Evolutionary conservation across 1,139 yeast genomes (phyloP).

Genomic region (Eremothecium gossypii): DNA sequence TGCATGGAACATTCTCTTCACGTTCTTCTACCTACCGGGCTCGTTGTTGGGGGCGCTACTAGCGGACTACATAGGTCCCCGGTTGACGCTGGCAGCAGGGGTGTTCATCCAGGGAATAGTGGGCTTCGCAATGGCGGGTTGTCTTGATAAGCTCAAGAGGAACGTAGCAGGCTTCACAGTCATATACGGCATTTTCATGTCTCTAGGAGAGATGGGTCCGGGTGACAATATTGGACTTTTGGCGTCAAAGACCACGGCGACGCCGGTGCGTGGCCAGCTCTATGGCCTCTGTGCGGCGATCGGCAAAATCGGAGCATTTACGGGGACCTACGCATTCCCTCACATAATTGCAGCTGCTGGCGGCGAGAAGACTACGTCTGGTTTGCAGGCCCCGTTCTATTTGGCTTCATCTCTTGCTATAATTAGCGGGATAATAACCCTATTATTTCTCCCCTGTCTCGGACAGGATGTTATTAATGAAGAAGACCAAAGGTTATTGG

Average conservation of each 20-base stretch:
- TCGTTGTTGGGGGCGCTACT: conserved; percentile 71
- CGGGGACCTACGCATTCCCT: conserved; percentile 85
- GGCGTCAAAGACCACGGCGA: conserved; percentile 79
- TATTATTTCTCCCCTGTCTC: conserved; percentile 68
- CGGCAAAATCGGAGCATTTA: conserved; percentile 89
- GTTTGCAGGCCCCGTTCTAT: conserved; percentile 71
- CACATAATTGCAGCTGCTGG: conserved; percentile 50
- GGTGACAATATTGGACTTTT: conserved; percentile 87
- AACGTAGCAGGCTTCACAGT: conserved; percentile 74
- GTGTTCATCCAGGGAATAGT: conserved; percentile 62
- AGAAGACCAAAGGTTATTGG: conserved; percentile 66
- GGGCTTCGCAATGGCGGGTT: conserved; percentile 82
- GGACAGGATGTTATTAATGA: conserved; percentile 74
- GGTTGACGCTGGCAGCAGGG: conserved; percentile 65
- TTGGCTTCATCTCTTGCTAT: conserved; percentile 70
- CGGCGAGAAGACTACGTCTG: conserved; percentile 37
- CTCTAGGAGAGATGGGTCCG: conserved; percentile 90
- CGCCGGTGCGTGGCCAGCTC: conserved; percentile 83
- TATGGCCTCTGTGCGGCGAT: conserved; percentile 87
- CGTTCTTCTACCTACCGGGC: conserved; percentile 85
- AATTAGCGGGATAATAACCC: conserved; percentile 57
- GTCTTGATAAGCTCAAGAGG: conserved; percentile 44
- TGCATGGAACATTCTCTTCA: conserved; percentile 90
- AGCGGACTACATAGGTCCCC: conserved; percentile 85
- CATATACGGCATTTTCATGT: conserved; percentile 74